These are phyloP conservation scores for Retiboletus fuscus DNA, from an alignment of 1,284 basidiomycete genomes.

Conservation along the genomic window DNA sequence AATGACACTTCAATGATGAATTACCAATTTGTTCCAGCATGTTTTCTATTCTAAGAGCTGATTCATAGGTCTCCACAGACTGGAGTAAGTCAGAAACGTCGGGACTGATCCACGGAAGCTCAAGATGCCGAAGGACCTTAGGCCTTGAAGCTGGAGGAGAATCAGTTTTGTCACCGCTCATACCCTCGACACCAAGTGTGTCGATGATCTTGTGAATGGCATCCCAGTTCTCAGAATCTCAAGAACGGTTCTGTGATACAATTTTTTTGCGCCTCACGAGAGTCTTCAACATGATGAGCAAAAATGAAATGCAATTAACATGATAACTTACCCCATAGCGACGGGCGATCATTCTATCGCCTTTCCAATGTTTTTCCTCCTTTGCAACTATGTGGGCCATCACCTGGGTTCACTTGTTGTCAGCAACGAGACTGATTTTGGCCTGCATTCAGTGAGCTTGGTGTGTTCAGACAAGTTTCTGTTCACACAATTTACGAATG, in stretches of 20 bases:
- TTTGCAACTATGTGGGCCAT: background rate
- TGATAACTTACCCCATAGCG: background rate
- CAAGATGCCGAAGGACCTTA: background rate
- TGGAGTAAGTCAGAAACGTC: background rate
- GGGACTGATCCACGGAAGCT: background rate
- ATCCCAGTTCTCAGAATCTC: background rate
- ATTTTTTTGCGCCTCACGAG: background rate
- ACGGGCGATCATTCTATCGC: background rate
- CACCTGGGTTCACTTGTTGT: background rate
- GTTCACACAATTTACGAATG: background rate
- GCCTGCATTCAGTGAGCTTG: background rate
- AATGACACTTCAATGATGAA: background rate
- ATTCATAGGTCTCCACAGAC: background rate
- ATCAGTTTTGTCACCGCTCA: conserved; percentile 7
- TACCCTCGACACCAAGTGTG: background rate
- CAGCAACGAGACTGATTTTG: background rate
- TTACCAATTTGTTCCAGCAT: conserved; percentile 7
- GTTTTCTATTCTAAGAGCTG: background rate
- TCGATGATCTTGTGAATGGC: background rate
- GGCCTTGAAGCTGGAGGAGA: background rate
- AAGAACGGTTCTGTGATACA: background rate
- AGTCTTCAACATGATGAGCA: background rate
- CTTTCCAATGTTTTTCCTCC: background rate
- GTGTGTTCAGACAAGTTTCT: background rate
- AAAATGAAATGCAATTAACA: background rate